phyloP scores from a whole-genome alignment of 345 rosid genomes.

The Brassica carinata region DNA sequence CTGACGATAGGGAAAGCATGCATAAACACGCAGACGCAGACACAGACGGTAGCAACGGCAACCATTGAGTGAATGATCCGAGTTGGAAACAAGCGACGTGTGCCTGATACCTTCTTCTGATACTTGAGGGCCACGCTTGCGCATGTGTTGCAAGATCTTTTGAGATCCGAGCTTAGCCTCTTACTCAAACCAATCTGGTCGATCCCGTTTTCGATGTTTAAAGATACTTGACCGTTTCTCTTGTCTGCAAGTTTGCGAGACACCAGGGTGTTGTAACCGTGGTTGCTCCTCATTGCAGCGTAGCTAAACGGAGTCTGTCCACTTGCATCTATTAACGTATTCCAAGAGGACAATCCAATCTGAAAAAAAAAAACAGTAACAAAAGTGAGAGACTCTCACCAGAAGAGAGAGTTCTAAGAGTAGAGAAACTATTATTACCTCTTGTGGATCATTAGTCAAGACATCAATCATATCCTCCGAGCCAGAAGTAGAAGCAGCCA shows the following conservation, averaged over 20 bases:
- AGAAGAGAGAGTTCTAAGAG: not conserved
- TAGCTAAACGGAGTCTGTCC: constrained; percentile 68
- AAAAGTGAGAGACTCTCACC: not conserved
- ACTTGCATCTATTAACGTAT: constrained; percentile 52
- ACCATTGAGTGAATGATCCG: constrained; percentile 79
- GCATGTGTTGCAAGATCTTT: constrained; percentile 57
- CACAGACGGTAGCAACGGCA: constrained; percentile 84
- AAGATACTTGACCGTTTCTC: constrained; percentile 64
- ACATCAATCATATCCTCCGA: constrained; percentile 67
- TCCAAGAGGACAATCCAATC: constrained; percentile 79
- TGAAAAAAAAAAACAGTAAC: constrained; percentile 27
- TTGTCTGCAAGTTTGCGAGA: constrained; percentile 63
- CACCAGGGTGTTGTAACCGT: constrained; percentile 65
- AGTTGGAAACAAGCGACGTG: constrained; percentile 68
- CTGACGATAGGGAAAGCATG: constrained; percentile 68
- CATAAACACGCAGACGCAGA: constrained; percentile 80
- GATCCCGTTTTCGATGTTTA: constrained; percentile 51
- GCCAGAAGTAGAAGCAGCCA: constrained; percentile 70
- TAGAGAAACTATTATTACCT: constrained; percentile 44
- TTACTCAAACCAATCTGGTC: constrained; percentile 39
- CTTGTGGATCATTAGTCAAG: constrained; percentile 76
- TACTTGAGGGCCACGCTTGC: constrained; percentile 55
- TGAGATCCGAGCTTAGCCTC: constrained; percentile 33
- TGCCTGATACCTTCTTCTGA: constrained; percentile 44
- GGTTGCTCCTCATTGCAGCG: constrained; percentile 67